phyloP scores from a whole-genome alignment of 139 green algal species.

The Medakamo hakoo region DNA sequence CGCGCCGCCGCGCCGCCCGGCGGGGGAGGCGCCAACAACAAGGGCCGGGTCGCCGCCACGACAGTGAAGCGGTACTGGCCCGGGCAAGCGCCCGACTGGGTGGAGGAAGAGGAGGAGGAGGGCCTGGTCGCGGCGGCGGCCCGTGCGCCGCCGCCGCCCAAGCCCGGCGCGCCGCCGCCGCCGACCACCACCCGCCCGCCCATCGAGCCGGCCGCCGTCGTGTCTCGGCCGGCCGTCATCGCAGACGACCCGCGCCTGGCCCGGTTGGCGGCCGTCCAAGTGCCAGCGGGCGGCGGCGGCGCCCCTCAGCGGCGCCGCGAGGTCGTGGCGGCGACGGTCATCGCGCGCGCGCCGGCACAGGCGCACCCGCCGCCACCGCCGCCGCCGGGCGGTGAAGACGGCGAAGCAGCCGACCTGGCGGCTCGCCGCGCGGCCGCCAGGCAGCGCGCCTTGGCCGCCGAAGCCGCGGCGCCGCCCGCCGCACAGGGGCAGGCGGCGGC shows the following conservation, averaged over 20 bases:
- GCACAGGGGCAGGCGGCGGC: not conserved
- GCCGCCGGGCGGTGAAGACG: no score
- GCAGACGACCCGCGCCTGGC: constrained; percentile 31
- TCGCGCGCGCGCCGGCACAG: no score
- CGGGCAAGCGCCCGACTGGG: constrained; percentile 53
- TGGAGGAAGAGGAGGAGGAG: constrained; percentile 16
- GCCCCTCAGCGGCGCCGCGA: no score
- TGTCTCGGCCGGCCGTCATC: no score
- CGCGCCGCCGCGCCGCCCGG: constrained; percentile 14
- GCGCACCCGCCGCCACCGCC: no score
- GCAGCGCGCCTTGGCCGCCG: no score
- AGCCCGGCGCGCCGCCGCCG: no score
- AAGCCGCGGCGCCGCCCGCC: not conserved
- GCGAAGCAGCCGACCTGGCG: not conserved
- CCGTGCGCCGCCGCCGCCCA: no score
- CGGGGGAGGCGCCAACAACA: constrained; percentile 29
- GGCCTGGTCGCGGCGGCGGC: not conserved
- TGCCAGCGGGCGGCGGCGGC: no score
- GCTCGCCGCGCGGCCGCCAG: not conserved
- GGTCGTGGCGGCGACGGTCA: no score
- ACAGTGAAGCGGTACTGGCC: constrained; percentile 63
- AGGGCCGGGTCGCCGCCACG: constrained; percentile 40
- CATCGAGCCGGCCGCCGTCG: no score
- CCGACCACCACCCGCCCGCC: no score
- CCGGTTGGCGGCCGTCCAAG: constrained; percentile 14